Evolutionary conservation across 768 basidiomycete species (phyloP).

Genomic region (Suillus hirtellus): DNA sequence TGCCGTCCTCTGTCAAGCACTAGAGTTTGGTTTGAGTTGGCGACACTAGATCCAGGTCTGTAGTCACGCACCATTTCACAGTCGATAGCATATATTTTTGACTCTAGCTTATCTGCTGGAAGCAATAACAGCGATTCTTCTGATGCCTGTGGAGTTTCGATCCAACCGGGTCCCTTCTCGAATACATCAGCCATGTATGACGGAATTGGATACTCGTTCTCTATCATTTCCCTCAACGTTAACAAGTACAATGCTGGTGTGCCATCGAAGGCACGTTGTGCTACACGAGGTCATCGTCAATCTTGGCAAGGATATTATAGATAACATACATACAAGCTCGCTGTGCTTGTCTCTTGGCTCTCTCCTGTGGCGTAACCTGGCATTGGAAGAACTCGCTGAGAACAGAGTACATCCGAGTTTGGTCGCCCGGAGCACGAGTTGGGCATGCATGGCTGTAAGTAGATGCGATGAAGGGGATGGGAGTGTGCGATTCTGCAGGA

Average conservation of each 20-base stretch:
- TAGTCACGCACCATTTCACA: slow-evolving; percentile 87
- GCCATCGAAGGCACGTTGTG: slow-evolving; percentile 60
- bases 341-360: slow-evolving; percentile 57
- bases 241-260: slow-evolving; percentile 74
- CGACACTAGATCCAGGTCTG: not conserved
- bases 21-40: slow-evolving; percentile 30
- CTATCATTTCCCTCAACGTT: slow-evolving; percentile 83
- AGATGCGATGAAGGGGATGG: slow-evolving; percentile 66
- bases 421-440: slow-evolving; percentile 89
- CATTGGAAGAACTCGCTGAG: slow-evolving; percentile 80
- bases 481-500: slow-evolving; percentile 33
- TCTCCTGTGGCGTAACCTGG: slow-evolving; percentile 79
- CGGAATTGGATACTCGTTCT: slow-evolving; percentile 91
- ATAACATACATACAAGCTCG: slow-evolving; percentile 40
- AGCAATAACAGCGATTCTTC: slow-evolving; percentile 34
- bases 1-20: slow-evolving; percentile 90
- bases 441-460: slow-evolving; percentile 94
- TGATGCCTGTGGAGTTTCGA: slow-evolving; percentile 68
- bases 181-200: slow-evolving; percentile 79
- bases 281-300: slow-evolving; percentile 34
- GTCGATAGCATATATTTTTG: slow-evolving; percentile 81
- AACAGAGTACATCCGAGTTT: slow-evolving; percentile 81
- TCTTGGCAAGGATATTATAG: slow-evolving; percentile 19
- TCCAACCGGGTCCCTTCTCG: slow-evolving; percentile 68
- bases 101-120: slow-evolving; percentile 32